phyloP scores from a whole-genome alignment of 164 flowering plant genomes.

The Sextonia rubra region DNA sequence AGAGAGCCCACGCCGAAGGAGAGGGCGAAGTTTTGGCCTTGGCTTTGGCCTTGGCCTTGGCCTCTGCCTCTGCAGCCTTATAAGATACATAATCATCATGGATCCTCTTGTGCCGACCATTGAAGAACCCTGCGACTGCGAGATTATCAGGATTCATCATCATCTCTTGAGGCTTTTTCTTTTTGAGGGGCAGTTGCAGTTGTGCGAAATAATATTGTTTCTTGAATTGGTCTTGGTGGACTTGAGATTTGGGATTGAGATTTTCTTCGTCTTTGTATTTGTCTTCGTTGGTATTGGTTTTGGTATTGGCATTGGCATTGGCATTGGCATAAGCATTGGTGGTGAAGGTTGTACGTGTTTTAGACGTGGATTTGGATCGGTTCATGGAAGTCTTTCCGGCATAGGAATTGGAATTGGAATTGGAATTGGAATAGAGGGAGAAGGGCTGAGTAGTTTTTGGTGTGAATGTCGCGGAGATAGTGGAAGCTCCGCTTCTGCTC shows the following conservation, averaged over 20 bases:
- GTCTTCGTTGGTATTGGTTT: neutral
- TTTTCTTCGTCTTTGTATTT: slow-evolving; percentile 9
- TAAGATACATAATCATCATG: neutral
- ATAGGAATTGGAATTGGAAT: slow-evolving; percentile 5
- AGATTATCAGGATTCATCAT: slow-evolving; percentile 5
- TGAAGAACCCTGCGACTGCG: slow-evolving; percentile 4
- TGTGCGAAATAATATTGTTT: neutral
- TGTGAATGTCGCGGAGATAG: neutral
- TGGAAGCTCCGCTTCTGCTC: slow-evolving; percentile 28
- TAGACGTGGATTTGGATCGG: slow-evolving; percentile 35
- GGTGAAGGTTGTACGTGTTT: no score
- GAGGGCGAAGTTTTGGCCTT: slow-evolving; percentile 34
- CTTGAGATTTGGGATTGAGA: neutral
- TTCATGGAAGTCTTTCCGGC: slow-evolving; percentile 1
- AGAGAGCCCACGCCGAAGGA: slow-evolving; percentile 82
- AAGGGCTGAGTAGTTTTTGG: slow-evolving; percentile 6
- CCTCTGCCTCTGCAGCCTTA: neutral
- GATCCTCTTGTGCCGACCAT: slow-evolving; percentile 6
- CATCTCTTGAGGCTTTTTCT: slow-evolving; percentile 7
- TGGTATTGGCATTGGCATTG: neutral
- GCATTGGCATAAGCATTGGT: neutral
- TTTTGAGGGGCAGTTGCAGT: neutral
- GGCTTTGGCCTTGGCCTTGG: slow-evolving; percentile 5
- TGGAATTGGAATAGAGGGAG: no score
- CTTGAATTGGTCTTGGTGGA: neutral